Evolutionary conservation across 2,329 filamentous ascomycete genomes (phyloP), one percentile per base, ranked within the genome.

Genomic region (Claviceps spartinae): DNA sequence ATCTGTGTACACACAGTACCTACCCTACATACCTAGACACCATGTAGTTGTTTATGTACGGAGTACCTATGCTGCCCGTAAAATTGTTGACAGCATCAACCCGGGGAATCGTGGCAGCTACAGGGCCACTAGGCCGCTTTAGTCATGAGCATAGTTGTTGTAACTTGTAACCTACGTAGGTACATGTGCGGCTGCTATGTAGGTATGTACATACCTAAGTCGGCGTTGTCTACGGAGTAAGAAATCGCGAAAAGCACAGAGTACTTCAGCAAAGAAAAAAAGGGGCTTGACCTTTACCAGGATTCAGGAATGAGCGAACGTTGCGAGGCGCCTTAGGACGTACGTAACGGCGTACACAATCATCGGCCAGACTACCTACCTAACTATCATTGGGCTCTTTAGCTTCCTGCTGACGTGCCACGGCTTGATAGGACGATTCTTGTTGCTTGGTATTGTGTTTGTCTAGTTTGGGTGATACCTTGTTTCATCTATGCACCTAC

Each of bases 291-390:
- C n/a, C 24, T 34, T 34, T 14, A 13, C 48, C 48, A 48, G 22
- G 22, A 22, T 22, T 53, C 45, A 54, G 52, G 48, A 44, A 22
- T 22, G 41, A 18, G 9, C 26, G 20, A 18, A n/a, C 26, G 20
- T 51, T 48, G 26, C 13, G 52, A 49, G 49, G 45, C 38, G 13
- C 34, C 26, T 30, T 8, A 30, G 26, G 26, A 30, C 26, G 22
- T 22, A 41, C 38, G 42, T 46, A 47, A 52, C 47, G 47, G 47
- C 51, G 47, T 41, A 30, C 34, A 20, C 42, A 34, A 30, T 26
- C 40, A 37, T 34, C n/a, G 11, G 26, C 8, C 26, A 30, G 8
- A 9, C 22, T 22, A 22, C 18, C 18, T 18, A 18, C 18, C 18
- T 1, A 18, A 18, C 26, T 11, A 30, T 36, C 41, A 30, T 8